Evolutionary conservation across 768 basidiomycete genomes (phyloP), one percentile per base, ranked within the genome.

Genomic region (Russula lepida): DNA sequence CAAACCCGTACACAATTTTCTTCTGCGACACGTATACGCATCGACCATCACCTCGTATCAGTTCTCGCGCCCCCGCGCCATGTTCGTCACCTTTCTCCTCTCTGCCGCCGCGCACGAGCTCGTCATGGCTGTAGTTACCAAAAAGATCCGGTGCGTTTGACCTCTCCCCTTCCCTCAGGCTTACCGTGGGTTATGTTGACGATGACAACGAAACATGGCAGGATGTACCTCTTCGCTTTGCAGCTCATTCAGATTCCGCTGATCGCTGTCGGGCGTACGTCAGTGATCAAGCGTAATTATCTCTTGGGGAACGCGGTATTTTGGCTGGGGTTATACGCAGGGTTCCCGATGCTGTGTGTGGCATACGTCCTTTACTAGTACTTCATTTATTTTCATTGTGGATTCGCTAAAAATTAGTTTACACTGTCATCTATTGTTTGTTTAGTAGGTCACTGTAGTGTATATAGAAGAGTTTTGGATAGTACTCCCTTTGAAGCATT

Each of bases 51-150:
- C 82, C 48, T 81, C 84, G 56, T 88, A 90, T 71, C 79, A 82
- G 60, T 73, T 97, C 54, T 89, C 90, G 46, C 83, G 81, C 60
- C 79, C 80, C 6, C 78, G 81, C n/a, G 97, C 97, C 12, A 92
- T 95, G 81, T 84, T 95, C 68, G 65, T 93, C 55, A 99, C 97
- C 0, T 99, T 99, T 78, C 72, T 95, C 5, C 75, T 98, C 50
- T 93, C 90, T 59, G 95, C 95, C 0, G 81, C 81, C 56, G 88
- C 85, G 33, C 95, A 99, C 68, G 97, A 98, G 71, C 78, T 99
- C 32, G 94, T 98, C 58, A 99, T 99, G 97, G 84, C 86, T 2
- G 81, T 98, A 56, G 95, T 98, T 15, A 94, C 92, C 23, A 84
- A 88, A 69, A 99, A 99, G 77, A 79, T 98, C 60, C 78, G 89